Conservation (phyloP, 768 basidiomycete species). For the Russula virescens region DNA sequence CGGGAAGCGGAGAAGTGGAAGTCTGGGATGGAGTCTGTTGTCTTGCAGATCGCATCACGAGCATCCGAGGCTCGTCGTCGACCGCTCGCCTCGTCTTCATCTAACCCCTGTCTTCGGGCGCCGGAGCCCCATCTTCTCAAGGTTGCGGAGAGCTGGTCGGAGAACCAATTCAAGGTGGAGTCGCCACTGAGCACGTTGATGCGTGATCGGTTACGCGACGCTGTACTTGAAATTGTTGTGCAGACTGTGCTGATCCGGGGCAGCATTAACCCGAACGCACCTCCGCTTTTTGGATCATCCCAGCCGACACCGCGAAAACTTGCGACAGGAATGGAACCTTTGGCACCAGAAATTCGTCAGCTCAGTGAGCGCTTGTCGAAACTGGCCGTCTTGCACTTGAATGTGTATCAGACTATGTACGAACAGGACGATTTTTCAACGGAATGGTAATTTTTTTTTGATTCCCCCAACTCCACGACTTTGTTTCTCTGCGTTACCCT, state of each 20-base stretch:
- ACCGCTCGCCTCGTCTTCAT: not conserved
- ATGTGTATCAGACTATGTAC: constrained; percentile 73
- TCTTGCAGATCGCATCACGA: constrained; percentile 70
- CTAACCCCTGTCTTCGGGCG: constrained; percentile 9
- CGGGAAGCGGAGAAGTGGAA: constrained; percentile 47
- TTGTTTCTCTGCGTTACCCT: constrained; percentile 18
- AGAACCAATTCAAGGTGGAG: constrained; percentile 53
- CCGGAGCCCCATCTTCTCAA: constrained; percentile 43
- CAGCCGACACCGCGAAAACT: constrained; percentile 24
- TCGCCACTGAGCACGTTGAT: constrained; percentile 58
- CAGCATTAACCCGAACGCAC: constrained; percentile 22
- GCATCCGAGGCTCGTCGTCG: constrained; percentile 43
- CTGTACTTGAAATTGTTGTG: constrained; percentile 56
- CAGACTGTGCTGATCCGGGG: constrained; percentile 43
- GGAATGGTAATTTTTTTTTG: constrained; percentile 21
- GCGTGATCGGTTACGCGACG: constrained; percentile 56
- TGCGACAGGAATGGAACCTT: constrained; percentile 58
- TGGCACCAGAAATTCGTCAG: constrained; percentile 60
- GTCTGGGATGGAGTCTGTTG: constrained; percentile 34
- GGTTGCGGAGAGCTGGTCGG: constrained; percentile 68
- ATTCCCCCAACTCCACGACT: not conserved
- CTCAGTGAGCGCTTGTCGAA: constrained; percentile 68
- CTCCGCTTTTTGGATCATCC: constrained; percentile 25
- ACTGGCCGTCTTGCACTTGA: constrained; percentile 67
- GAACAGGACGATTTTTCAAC: constrained; percentile 52